phyloP scores from a whole-genome alignment of 176 grass and related monocot species.

The Raddia distichophylla region DNA sequence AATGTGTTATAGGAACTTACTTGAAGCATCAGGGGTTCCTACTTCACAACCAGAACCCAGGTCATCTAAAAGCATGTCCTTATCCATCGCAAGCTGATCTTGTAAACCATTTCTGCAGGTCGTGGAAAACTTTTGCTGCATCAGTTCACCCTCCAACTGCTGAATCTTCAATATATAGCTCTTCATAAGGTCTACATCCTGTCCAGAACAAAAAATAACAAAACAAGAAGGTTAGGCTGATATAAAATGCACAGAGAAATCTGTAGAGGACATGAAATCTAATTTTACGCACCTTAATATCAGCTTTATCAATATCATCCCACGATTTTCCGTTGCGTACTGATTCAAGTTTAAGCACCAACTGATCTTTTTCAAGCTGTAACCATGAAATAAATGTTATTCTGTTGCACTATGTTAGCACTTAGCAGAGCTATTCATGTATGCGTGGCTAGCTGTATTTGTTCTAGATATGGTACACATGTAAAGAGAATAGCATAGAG shows the following conservation, averaged over 20 bases:
- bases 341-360: constrained; percentile 79
- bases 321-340: constrained; percentile 71
- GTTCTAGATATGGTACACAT: background rate
- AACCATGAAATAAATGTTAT: constrained; percentile 33
- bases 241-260: constrained; percentile 1
- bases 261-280: background rate
- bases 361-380: constrained; percentile 82
- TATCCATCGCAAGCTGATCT: constrained; percentile 58
- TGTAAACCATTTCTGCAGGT: constrained; percentile 57
- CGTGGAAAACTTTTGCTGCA: constrained; percentile 61
- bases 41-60: constrained; percentile 55
- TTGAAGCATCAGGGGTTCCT: constrained; percentile 55
- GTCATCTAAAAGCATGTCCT: constrained; percentile 57
- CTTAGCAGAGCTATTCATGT: constrained; percentile 1
- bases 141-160: constrained; percentile 77
- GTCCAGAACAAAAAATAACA: constrained; percentile 22
- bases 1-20: constrained; percentile 42
- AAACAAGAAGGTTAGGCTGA: constrained; percentile 6
- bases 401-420: background rate
- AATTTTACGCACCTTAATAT: constrained; percentile 46
- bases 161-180: constrained; percentile 87
- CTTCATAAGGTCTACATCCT: constrained; percentile 76
- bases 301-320: constrained; percentile 71
- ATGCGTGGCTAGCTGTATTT: background rate
- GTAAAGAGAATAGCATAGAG: background rate